Evolutionary conservation across 495 filamentous ascomycete genomes (phyloP), one percentile per base, ranked within the genome.

Genomic region (Penicillium steckii): DNA sequence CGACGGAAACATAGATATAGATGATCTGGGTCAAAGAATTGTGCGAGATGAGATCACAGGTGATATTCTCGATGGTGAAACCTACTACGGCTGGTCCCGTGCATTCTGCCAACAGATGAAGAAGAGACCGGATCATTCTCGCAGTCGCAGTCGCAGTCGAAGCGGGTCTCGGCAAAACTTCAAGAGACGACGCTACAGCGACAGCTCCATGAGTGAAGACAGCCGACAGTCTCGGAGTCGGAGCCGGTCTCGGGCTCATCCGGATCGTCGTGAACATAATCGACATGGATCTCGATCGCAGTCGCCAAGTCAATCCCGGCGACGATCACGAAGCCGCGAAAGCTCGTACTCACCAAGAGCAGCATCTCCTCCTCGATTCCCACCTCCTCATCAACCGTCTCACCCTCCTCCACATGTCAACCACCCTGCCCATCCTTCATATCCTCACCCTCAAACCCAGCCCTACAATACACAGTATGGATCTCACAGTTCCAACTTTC

Each of bases 21-120:
- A 91, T 59, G 82, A 85, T 50, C 74, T 95, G 23, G 91, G 91
- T 15, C 86, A 92, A 63, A 65, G 73, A 7, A 69, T 91, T 8
- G 62, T 84, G 9, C 65, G 78, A 2, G 83, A 88, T 49, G 79
- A 82, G 52, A 75, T 78, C 8, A 82, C 78, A 1, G 85, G 83
- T 1, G 82, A 88, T 10, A 67, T 85, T 17, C 46, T 74, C 8
- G 60, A 69, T n/a, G 83, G 84, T 7, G 84, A 93, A 26, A 85
- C 83, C 7, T 95, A 95, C 61, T 94, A 94, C 62, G 91, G 89
- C 30, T 96, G 91, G 91, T 91, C 87, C 12, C 81, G 78, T 38
- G 68, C 73, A 7, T 96, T 95, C 56, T 95, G 89, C 69, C 78
- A 88, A 56, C 85, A 85, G 53, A 95, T 93, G 87, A 89, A 85